phyloP scores from a whole-genome alignment of 192 early-diverging fungal genomes.

The Thamnidium elegans region DNA sequence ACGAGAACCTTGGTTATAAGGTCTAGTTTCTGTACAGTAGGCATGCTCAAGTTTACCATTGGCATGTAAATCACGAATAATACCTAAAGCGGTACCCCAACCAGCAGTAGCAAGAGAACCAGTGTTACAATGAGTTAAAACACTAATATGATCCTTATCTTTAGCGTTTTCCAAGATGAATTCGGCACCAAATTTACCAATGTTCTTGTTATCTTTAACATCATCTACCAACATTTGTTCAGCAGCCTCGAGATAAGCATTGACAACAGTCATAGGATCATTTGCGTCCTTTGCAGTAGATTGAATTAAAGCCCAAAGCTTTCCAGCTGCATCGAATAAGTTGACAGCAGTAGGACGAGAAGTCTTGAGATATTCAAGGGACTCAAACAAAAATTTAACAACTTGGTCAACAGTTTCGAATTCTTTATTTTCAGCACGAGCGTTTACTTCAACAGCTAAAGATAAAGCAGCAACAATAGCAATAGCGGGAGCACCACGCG shows the following conservation, averaged over 20 bases:
- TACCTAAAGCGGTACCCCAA: constrained; percentile 93
- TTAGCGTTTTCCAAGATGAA: constrained; percentile 56
- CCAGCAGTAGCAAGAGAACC: constrained; percentile 82
- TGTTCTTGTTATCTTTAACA: constrained; percentile 82
- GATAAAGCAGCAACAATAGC: constrained; percentile 93
- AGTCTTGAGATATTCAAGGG: constrained; percentile 78
- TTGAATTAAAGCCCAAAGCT: constrained; percentile 43
- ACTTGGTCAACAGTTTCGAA: constrained; percentile 41
- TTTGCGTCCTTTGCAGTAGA: constrained; percentile 21
- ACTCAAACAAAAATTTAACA: constrained; percentile 47
- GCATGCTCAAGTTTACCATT: constrained; percentile 62
- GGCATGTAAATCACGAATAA: constrained; percentile 75
- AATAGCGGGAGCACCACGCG: constrained; percentile 91
- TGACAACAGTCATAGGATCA: constrained; percentile 44
- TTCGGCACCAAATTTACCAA: constrained; percentile 79
- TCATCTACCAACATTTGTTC: constrained; percentile 86
- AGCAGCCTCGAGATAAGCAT: constrained; percentile 67
- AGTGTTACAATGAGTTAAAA: constrained; percentile 98
- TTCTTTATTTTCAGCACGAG: constrained; percentile 18
- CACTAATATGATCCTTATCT: constrained; percentile 43
- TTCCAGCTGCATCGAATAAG: constrained; percentile 82
- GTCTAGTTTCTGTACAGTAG: constrained; percentile 95
- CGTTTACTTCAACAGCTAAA: constrained; percentile 75
- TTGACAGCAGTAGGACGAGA: constrained; percentile 97
- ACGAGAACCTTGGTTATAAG: constrained; percentile 96